These are phyloP conservation scores for Macroventuria anomochaeta DNA, from an alignment of 2,329 filamentous ascomycete species.

Conservation along the genomic window DNA sequence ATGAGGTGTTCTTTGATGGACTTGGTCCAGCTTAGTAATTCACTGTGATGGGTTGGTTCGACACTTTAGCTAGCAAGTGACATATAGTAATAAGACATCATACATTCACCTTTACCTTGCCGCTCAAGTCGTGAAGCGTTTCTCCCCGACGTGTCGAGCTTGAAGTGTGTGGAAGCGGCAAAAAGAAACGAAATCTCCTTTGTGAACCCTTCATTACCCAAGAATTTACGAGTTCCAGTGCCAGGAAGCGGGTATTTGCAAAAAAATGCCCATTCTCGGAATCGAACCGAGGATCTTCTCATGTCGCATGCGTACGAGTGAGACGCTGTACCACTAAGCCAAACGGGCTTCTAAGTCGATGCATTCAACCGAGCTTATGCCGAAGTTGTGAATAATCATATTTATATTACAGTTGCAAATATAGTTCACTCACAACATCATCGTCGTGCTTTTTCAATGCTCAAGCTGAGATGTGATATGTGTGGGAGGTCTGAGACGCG, in stretches of 20 bases:
- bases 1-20: constrained; percentile 40
- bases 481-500: neutral
- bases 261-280: constrained; percentile 27
- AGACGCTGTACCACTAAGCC: constrained; percentile 35
- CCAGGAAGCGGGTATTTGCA: neutral
- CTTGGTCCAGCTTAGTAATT: constrained; percentile 23
- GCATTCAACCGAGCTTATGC: constrained; percentile 12
- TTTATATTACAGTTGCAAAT: neutral
- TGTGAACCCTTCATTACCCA: too few relatives aligned
- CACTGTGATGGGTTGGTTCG: too few relatives aligned
- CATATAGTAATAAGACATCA: neutral
- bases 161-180: too few relatives aligned
- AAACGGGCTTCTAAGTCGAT: constrained; percentile 13
- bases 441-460: too few relatives aligned
- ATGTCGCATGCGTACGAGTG: constrained; percentile 29
- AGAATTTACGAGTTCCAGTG: too few relatives aligned
- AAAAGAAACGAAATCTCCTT: too few relatives aligned
- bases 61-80: neutral
- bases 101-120: too few relatives aligned
- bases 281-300: constrained; percentile 34
- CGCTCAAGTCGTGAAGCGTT: too few relatives aligned
- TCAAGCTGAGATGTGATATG: neutral
- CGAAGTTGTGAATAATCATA: neutral
- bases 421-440: too few relatives aligned
- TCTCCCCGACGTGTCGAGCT: too few relatives aligned